A percentile compares a stretch with the other conserved stretches of the same genome.
phyloP scores from a whole-genome alignment of 1,284 basidiomycete genomes.

The Agaricales sp. region DNA sequence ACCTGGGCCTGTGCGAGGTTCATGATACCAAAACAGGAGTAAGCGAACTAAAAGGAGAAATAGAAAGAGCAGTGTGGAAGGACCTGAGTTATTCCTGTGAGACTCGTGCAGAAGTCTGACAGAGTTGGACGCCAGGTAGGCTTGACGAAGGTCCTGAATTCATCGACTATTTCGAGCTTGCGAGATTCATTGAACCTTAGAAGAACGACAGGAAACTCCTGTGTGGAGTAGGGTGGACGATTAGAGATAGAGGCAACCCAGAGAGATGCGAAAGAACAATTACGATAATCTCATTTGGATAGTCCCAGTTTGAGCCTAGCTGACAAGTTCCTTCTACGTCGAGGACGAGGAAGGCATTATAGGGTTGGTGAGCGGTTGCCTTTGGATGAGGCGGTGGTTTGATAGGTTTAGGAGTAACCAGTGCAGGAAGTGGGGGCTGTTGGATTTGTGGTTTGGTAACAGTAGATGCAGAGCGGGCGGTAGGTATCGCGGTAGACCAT shows the following conservation, averaged over 20 bases:
- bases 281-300: slow-evolving; percentile 91
- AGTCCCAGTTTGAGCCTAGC: slow-evolving; percentile 53
- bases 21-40: slow-evolving; percentile 1
- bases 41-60: slow-evolving; percentile 5
- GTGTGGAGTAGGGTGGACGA: slow-evolving; percentile 11
- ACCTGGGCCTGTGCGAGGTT: slow-evolving; percentile 59
- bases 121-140: slow-evolving; percentile 82
- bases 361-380: slow-evolving; percentile 35
- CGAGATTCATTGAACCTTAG: slow-evolving; percentile 57
- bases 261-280: slow-evolving; percentile 17
- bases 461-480: neutral
- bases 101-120: slow-evolving; percentile 72
- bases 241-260: slow-evolving; percentile 5
- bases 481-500: neutral
- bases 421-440: too few relatives aligned
- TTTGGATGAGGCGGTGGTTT: neutral
- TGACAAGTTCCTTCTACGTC: slow-evolving; percentile 92
- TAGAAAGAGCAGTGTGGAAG: slow-evolving; percentile 15
- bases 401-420: neutral
- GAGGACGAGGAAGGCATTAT: slow-evolving; percentile 65
- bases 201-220: slow-evolving; percentile 87
- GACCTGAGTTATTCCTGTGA: slow-evolving; percentile 93
- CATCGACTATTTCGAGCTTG: slow-evolving; percentile 57
- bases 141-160: slow-evolving; percentile 83
- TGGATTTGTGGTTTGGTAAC: neutral